A percentile compares a stretch with the other conserved stretches of the same genome.
These are phyloP conservation scores for Posidonia australis DNA, from an alignment of 106 monocot species.

Conservation along the genomic window DNA sequence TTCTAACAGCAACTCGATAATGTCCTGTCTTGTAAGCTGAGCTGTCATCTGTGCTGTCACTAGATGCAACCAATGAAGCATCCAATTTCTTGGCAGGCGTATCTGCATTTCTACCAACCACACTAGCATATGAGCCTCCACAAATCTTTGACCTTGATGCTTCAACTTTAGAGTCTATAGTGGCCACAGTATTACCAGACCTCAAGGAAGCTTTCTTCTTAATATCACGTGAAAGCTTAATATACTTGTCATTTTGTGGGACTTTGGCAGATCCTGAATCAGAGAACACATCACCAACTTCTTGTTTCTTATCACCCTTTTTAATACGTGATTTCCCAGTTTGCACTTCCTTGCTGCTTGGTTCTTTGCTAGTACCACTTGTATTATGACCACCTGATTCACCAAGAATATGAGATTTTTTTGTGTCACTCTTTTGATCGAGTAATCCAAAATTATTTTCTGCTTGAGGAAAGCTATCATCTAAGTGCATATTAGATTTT, in stretches of 20 bases:
- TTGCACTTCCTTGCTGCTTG: background rate
- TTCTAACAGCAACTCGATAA: constrained; percentile 12
- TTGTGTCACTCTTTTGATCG: background rate
- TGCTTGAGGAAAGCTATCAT: background rate
- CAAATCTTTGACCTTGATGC: background rate
- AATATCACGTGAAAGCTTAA: background rate
- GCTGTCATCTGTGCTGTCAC: constrained; percentile 5
- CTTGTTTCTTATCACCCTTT: background rate
- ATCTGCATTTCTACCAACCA: background rate
- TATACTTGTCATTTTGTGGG: background rate
- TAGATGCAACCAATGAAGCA: background rate
- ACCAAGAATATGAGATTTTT: background rate
- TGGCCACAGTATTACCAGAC: background rate
- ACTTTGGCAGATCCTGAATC: background rate
- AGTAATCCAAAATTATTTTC: background rate
- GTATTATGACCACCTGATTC: background rate
- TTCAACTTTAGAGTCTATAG: background rate
- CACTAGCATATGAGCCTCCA: background rate
- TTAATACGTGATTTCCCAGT: background rate
- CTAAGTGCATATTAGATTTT: background rate
- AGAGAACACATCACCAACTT: background rate
- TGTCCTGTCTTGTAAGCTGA: background rate
- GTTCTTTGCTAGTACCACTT: background rate
- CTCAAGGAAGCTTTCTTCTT: background rate
- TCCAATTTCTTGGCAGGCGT: background rate